A percentile compares a stretch with the other conserved stretches of the same genome.
Conservation (phyloP, 2,329 filamentous ascomycete species). For the Aspergillus fischeri region DNA sequence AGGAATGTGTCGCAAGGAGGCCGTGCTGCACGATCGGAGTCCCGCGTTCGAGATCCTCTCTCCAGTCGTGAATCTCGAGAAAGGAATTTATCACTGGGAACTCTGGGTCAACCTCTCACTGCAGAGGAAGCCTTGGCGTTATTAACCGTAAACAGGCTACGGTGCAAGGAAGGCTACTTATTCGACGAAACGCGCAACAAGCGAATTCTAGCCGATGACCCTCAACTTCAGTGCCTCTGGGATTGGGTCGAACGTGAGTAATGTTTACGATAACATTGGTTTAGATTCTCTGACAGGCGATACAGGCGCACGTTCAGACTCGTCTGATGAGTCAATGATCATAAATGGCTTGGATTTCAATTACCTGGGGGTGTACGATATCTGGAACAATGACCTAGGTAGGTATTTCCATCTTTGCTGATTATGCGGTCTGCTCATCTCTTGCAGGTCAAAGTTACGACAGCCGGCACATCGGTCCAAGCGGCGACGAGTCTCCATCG, state of each 20-base stretch:
- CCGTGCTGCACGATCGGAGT: conserved; percentile 2
- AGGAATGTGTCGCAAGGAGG: neutral
- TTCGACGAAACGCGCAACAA: conserved; percentile 54
- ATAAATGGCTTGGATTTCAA: conserved; percentile 55
- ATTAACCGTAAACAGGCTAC: conserved; percentile 38
- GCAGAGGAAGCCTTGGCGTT: conserved; percentile 39
- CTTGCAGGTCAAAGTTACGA: conserved; percentile 30
- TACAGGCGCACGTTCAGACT: conserved; percentile 37
- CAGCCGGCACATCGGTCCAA: conserved; percentile 27
- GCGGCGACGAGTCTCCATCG: conserved; percentile 20
- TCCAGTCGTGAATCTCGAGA: conserved; percentile 39
- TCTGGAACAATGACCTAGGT: conserved; percentile 57
- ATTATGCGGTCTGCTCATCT: conserved; percentile 6
- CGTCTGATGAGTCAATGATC: conserved; percentile 51
- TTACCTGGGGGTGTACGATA: conserved; percentile 55
- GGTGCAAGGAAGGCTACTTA: conserved; percentile 54
- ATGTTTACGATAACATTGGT: neutral
- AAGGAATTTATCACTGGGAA: conserved; percentile 28
- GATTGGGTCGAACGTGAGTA: conserved; percentile 50
- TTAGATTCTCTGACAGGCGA: conserved; percentile 1
- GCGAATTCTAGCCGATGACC: conserved; percentile 52
- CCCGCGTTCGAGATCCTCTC: conserved; percentile 17
- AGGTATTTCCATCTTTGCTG: conserved; percentile 12
- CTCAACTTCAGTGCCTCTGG: conserved; percentile 57
- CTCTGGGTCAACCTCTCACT: conserved; percentile 25